These are phyloP conservation scores for Neospora caninum DNA, from an alignment of 169 alveolate species.

Conservation along the genomic window DNA sequence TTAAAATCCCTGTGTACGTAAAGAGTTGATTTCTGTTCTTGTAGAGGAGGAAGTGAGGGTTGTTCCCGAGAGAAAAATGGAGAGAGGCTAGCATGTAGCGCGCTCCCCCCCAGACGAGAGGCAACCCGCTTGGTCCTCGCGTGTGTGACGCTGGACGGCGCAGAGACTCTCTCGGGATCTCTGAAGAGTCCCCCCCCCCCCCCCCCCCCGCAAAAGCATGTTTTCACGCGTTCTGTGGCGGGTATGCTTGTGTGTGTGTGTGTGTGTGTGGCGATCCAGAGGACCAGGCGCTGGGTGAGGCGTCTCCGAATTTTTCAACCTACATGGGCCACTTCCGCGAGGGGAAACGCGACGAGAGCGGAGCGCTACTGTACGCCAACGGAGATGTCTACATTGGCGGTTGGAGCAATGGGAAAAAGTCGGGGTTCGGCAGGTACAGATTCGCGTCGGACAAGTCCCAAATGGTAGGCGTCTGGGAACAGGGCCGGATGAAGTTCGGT, in stretches of 20 bases:
- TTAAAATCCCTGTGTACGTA: not conserved
- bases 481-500: slow-evolving; percentile 57
- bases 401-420: slow-evolving; percentile 64
- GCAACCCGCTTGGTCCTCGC: too few species aligned
- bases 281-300: not conserved
- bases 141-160: too few species aligned
- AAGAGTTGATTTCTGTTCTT: too few species aligned
- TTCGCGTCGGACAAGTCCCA: slow-evolving; percentile 59
- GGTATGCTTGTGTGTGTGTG: too few species aligned
- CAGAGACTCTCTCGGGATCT: too few species aligned
- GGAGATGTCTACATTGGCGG: slow-evolving; percentile 66
- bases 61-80: too few species aligned
- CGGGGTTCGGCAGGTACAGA: slow-evolving; percentile 60
- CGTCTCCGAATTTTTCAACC: not conserved
- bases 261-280: not conserved
- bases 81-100: too few species aligned
- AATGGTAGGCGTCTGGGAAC: slow-evolving; percentile 54
- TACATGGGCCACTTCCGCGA: slow-evolving; percentile 57
- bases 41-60: too few species aligned
- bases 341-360: slow-evolving; percentile 55
- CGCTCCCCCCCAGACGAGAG: too few species aligned
- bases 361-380: slow-evolving; percentile 49
- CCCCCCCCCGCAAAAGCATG: not conserved
- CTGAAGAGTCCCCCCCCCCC: too few species aligned
- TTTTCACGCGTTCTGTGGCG: too few species aligned